Base-by-base conservation (phyloP, 139 green algal species). In the Picochlorum sp. region DNA sequence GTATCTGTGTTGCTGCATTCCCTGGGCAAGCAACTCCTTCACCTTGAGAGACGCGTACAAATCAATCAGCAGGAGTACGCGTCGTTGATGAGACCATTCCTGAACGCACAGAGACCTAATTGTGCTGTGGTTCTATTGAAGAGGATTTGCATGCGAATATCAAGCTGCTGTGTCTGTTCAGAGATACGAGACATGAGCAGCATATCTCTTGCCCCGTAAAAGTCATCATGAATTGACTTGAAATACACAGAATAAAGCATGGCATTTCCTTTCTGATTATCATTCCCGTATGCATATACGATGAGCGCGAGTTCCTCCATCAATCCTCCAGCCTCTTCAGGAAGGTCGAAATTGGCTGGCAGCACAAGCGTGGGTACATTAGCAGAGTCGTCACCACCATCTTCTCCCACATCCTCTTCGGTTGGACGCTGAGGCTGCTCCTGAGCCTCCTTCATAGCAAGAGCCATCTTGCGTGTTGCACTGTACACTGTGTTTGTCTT, bases 191-290 rank as follows among this genome's bases (percentile, higher is more conserved):
- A 90, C 88, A 97, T 98, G 20, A 99, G 84, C 72, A 99, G 79
- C 65, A 90, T 72, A 78, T 99, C 94, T 18, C 92, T 78, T 7
- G 86, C 94, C 10, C 59, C 81, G 75, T 95, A 88, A 67, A 96
- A 98, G 64, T 97, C 77, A 55, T 89, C 90, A 63, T 88, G 82
- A 66, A 97, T 88, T 63, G 77, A 85, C 21, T 61, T 74, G 73
- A 93, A 86, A 83, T 94, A 99, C 66, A 97, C 95, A 65, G 83
- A 77, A 82, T 88, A 97, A 63, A 99, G 80, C 83, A 97, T 92
- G 23, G 90, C 88, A 44, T 94, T 86, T 15, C 92, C 92, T 80
- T 98, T 99, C 68, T 85, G 87, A 68, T 94, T 88, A 79, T 99
- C 94, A 57, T 98, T 93, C 15, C 92, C 94, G 41, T 92, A 68